Evolutionary conservation across 352 stramenopile species (phyloP), one percentile per base, ranked within the genome.

Genomic region (Globisporangium nagaii): DNA sequence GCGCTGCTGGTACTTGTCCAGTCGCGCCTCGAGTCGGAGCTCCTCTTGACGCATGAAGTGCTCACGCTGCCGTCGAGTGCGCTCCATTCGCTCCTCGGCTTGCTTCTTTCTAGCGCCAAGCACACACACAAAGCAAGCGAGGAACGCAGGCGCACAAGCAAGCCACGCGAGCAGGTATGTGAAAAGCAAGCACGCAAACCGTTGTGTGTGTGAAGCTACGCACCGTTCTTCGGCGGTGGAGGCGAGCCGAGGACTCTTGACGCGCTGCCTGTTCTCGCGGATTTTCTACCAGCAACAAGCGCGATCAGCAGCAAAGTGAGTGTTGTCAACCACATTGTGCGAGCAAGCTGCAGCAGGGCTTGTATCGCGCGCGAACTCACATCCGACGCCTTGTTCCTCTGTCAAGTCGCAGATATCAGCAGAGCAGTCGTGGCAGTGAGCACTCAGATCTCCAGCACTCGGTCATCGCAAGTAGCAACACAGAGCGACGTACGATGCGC

Each of bases 41-140:
- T 84, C 68, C 45, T 84, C 67, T 41, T 68, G 39, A 37, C 71
- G 53, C 15, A 84, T 51, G 46, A 90, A 51, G 10, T 70, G 57
- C 44, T 80, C 62, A 0, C 75, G 74, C 54, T 86, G 67, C 17
- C 55, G 62, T 19, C 66, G 62, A 27, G 61, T 66, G 27, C 73
- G 72, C 31, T 74, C 63, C 56, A 80, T 68, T 51, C 73, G 68
- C 20, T 82, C 68, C 20, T 78, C 68, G 44, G 68, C 46, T 69
- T 79, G 70, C 68, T 75, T 84, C 67, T 86, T 88, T 62, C 79
- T 89, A 75, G 61, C 62, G 43, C n/a, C 27, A 56, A 61, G 30
- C 42, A 60, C 44, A 24, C 44, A 60, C 19, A 7, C 17, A 51
- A 17, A 13, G 6, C 25, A 44, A 17, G 44, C 9, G n/a, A 35